Evolutionary conservation across 2,329 filamentous ascomycete genomes (phyloP).

Genomic region (Xylariaceae sp.): DNA sequence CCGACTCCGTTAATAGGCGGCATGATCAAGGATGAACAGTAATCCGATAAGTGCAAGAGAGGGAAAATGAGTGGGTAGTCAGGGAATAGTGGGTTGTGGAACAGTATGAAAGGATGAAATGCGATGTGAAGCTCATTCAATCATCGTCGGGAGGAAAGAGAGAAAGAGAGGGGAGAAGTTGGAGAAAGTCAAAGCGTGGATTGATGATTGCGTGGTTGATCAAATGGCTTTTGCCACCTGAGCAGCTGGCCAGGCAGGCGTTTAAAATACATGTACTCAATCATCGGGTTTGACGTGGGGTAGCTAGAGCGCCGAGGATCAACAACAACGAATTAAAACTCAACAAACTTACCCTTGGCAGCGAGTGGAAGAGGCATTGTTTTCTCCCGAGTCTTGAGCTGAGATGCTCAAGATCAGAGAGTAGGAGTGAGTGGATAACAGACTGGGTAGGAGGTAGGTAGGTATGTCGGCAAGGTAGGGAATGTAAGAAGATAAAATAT

Average conservation of each 20-base stretch:
- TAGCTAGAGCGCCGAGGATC: constrained; percentile 7
- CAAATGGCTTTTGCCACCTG: constrained; percentile 21
- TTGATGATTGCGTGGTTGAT: constrained; percentile 21
- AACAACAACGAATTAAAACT: constrained; percentile 3
- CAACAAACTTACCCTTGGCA: constrained; percentile 35
- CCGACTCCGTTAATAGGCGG: constrained; percentile 52
- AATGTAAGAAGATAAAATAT: too few relatives aligned
- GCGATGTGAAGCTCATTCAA: constrained; percentile 1
- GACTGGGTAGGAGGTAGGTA: neutral
- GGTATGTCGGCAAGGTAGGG: too few relatives aligned
- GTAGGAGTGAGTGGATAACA: neutral
- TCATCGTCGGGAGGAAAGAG: constrained; percentile 5
- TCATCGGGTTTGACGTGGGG: constrained; percentile 23
- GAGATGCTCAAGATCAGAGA: neutral
- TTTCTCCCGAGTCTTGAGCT: constrained; percentile 1
- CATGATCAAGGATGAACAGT: constrained; percentile 37
- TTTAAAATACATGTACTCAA: constrained; percentile 26
- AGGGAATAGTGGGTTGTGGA: neutral
- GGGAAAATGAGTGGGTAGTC: neutral
- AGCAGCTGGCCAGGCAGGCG: constrained; percentile 20
- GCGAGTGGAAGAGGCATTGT: constrained; percentile 36
- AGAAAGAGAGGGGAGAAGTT: constrained; percentile 1
- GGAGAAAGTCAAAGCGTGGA: constrained; percentile 1
- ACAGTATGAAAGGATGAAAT: neutral
- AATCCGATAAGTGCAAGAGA: constrained; percentile 1